Evolutionary conservation across 768 basidiomycete genomes (phyloP).

Genomic region (Tephrocybe sp.): DNA sequence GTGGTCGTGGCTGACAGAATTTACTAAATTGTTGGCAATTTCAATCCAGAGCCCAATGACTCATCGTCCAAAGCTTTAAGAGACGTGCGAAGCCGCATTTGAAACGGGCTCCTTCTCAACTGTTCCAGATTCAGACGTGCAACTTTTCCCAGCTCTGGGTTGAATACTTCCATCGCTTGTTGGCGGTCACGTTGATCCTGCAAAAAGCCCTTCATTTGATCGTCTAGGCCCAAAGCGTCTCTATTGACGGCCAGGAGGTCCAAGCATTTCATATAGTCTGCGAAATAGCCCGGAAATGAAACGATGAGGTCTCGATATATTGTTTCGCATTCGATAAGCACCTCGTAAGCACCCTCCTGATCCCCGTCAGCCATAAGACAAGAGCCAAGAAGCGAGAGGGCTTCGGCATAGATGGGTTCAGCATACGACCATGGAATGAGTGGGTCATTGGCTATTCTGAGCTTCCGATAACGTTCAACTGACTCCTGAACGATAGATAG

Average conservation of each 20-base stretch:
- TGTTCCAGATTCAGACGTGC: slow-evolving; percentile 3
- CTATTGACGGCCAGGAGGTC: slow-evolving; percentile 5
- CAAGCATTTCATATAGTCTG: background rate
- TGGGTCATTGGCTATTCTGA: background rate
- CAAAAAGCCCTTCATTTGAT: background rate
- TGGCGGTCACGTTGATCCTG: slow-evolving; percentile 4
- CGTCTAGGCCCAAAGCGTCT: slow-evolving; percentile 1
- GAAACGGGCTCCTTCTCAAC: slow-evolving; percentile 5
- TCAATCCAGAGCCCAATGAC: no score
- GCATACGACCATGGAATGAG: slow-evolving; percentile 7
- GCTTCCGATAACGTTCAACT: slow-evolving; percentile 4
- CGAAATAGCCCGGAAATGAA: background rate
- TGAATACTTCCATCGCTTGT: slow-evolving; percentile 5
- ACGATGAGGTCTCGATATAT: slow-evolving; percentile 1
- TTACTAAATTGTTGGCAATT: no score
- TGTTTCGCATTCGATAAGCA: slow-evolving; percentile 6
- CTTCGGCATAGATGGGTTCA: slow-evolving; percentile 5
- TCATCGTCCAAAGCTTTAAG: no score
- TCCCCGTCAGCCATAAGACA: slow-evolving; percentile 6
- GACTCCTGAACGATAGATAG: slow-evolving; percentile 10
- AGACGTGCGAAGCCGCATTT: slow-evolving; percentile 4
- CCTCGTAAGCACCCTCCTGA: background rate
- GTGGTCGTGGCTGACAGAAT: no score
- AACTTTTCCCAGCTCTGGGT: slow-evolving; percentile 8
- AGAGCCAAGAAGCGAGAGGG: slow-evolving; percentile 1